Evolutionary conservation across 2,329 filamentous ascomycete species (phyloP), one percentile per base, ranked within the genome.

Genomic region (Sporothrix brunneoviolacea): DNA sequence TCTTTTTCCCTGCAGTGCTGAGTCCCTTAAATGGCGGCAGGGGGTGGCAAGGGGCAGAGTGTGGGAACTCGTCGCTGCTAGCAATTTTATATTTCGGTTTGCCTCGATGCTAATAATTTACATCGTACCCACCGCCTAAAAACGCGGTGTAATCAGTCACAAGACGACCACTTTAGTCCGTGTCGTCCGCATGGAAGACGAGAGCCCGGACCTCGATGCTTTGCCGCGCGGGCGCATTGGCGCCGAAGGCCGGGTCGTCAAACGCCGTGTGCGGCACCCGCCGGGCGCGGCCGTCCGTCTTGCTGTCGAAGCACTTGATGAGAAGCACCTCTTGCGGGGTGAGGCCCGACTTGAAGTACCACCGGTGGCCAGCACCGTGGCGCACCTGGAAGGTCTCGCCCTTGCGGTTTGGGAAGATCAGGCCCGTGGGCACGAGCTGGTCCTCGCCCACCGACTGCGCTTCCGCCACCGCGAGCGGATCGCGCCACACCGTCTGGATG

Each of bases 151-250:
- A n/a, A n/a, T n/a, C n/a, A n/a, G n/a, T n/a, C n/a, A n/a, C n/a
- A n/a, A n/a, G n/a, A n/a, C n/a, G n/a, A n/a, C n/a, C n/a, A n/a
- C n/a, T n/a, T n/a, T 47, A 48, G 35, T 48, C 45, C 4, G 35
- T 30, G n/a, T 48, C 45, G 7, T 48, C 37, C 18, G 45, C 36
- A n/a, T 48, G 45, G 27, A 79, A 77, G 2, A 79, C 72, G 55
- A 80, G 63, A 3, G 70, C 68, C 52, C 77, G 61, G 7, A 80
- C 67, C 63, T 81, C 78, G 55, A 81, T 77, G 61, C 76, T 81
- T 67, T 79, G 70, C 55, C 76, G 65, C 30, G 64, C 58, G 51
- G 65, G 64, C 16, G 35, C 33, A 7, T 66, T 60, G 40, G 65
- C 67, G 44, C 56, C 51, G 33, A 48, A 32, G 4, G 44, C 70